A percentile compares a stretch with the other conserved stretches of the same genome.
phyloP scores from a whole-genome alignment of 2,329 filamentous ascomycete genomes.

The Lachnellula cervina region DNA sequence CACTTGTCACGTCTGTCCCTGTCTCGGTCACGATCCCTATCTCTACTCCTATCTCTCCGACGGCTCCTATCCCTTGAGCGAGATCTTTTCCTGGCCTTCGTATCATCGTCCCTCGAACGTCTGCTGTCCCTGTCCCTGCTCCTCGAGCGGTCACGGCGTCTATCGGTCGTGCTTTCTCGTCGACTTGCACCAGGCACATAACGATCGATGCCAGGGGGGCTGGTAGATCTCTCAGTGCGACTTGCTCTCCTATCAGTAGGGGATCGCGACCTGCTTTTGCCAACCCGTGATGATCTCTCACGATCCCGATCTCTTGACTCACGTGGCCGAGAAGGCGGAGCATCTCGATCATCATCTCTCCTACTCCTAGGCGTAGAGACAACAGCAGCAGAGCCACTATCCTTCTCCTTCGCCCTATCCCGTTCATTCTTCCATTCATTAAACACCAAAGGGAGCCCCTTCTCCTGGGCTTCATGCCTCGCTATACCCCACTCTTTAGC shows the following conservation, averaged over 20 bases:
- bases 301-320: slow-evolving; percentile 28
- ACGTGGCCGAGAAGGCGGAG: slow-evolving; percentile 21
- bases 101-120: slow-evolving; percentile 2
- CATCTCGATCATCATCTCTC: slow-evolving; percentile 15
- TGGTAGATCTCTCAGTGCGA: slow-evolving; percentile 29
- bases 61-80: slow-evolving; percentile 2
- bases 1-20: slow-evolving; percentile 2
- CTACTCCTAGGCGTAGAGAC: background rate
- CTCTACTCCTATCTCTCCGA: slow-evolving; percentile 15
- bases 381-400: background rate
- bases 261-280: slow-evolving; percentile 29
- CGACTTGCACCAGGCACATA: slow-evolving; percentile 29
- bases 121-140: slow-evolving; percentile 4
- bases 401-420: background rate
- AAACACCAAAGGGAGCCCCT: slow-evolving; percentile 49
- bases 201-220: slow-evolving; percentile 31
- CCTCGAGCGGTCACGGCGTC: slow-evolving; percentile 1
- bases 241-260: slow-evolving; percentile 22
- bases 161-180: slow-evolving; percentile 19
- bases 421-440: slow-evolving; percentile 15
- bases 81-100: slow-evolving; percentile 1
- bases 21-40: slow-evolving; percentile 19
- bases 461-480: slow-evolving; percentile 55
- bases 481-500: slow-evolving; percentile 60
- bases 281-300: slow-evolving; percentile 27